These are phyloP conservation scores for Syzygium grande DNA, from an alignment of 345 rosid species.

Conservation along the genomic window DNA sequence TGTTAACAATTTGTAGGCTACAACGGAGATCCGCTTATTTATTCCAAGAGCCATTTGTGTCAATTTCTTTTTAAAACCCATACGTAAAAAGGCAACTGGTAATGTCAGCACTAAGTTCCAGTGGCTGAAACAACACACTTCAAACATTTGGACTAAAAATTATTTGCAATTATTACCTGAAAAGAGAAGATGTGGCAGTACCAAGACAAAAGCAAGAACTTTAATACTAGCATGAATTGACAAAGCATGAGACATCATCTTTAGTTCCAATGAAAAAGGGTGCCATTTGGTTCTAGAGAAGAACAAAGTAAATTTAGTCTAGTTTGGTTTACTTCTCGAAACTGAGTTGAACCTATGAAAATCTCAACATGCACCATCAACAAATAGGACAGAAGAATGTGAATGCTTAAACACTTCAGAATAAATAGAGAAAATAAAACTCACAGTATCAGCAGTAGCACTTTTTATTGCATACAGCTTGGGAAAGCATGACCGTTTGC, in stretches of 20 bases:
- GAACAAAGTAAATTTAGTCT: background rate
- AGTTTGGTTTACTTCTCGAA: background rate
- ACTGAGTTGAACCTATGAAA: background rate
- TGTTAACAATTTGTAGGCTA: background rate
- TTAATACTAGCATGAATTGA: background rate
- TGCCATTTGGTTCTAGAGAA: background rate
- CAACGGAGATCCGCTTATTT: background rate
- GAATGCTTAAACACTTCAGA: background rate
- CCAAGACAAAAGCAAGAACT: background rate
- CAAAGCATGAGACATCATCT: background rate
- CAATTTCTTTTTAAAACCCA: background rate
- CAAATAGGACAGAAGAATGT: background rate
- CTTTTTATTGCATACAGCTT: constrained; percentile 80
- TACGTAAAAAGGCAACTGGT: background rate
- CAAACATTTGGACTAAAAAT: background rate
- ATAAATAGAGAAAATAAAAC: constrained; percentile 9
- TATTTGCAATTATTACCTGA: background rate
- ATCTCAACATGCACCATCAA: background rate
- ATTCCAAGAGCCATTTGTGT: background rate
- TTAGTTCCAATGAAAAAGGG: background rate
- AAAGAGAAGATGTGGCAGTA: background rate
- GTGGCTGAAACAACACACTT: background rate
- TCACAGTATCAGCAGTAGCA: constrained; percentile 90
- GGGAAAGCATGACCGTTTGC: constrained; percentile 77
- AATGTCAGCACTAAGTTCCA: background rate